Conservation (phyloP, 306 rosid species). For the Acacia melanoxylon region DNA sequence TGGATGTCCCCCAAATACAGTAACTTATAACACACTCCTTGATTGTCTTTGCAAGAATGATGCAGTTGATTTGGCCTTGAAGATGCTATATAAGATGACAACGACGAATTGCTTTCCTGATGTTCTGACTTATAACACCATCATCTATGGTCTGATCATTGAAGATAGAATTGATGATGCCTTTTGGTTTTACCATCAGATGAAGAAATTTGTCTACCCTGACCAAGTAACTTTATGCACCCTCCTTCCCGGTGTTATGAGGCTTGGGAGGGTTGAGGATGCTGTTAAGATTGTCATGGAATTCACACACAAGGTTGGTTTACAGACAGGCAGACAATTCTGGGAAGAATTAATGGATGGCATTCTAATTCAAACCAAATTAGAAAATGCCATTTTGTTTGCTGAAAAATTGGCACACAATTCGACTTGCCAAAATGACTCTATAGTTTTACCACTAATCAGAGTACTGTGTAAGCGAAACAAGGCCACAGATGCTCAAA, state of each 20-base stretch:
- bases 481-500: slow-evolving; percentile 66
- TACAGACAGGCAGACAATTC: slow-evolving; percentile 45
- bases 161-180: slow-evolving; percentile 69
- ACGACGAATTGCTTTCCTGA: slow-evolving; percentile 73
- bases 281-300: slow-evolving; percentile 58
- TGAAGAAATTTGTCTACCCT: slow-evolving; percentile 84
- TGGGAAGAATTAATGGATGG: slow-evolving; percentile 85
- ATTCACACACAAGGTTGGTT: slow-evolving; percentile 49
- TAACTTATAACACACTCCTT: slow-evolving; percentile 77
- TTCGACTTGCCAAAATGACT: slow-evolving; percentile 65
- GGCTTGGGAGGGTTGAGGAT: slow-evolving; percentile 61
- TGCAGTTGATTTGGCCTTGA: slow-evolving; percentile 71
- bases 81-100: slow-evolving; percentile 71
- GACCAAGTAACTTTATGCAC: slow-evolving; percentile 86
- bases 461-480: slow-evolving; percentile 59
- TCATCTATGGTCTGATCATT: slow-evolving; percentile 74
- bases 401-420: slow-evolving; percentile 64
- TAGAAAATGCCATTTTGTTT: slow-evolving; percentile 56
- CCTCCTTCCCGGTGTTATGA: slow-evolving; percentile 79
- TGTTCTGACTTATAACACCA: slow-evolving; percentile 80
- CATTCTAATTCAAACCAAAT: slow-evolving; percentile 63
- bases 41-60: slow-evolving; percentile 93
- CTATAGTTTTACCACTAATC: slow-evolving; percentile 64
- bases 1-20: slow-evolving; percentile 81
- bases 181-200: slow-evolving; percentile 91